These are phyloP conservation scores for Nannochloropsis granulata DNA, from an alignment of 108 stramenopile species.

Conservation along the genomic window DNA sequence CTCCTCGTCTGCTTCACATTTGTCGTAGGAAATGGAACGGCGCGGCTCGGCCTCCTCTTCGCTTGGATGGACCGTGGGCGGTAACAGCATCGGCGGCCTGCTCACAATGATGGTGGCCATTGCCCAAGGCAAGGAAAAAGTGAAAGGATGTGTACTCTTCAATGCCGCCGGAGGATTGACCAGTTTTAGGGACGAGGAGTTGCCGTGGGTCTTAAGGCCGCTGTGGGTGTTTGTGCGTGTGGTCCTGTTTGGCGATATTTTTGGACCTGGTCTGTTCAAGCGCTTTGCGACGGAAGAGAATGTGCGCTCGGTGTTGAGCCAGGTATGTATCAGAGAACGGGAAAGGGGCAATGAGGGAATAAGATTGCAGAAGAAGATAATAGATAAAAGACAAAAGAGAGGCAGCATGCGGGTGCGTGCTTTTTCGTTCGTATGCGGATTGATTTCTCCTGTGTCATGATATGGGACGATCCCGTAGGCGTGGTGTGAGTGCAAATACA, in stretches of 20 bases:
- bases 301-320: slow-evolving; percentile 5
- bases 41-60: not conserved
- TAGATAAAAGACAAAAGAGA: no score
- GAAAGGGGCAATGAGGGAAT: no score
- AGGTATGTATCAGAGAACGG: not conserved
- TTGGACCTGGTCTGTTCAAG: slow-evolving; percentile 12
- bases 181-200: slow-evolving; percentile 14
- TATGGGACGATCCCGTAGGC: no score
- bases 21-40: slow-evolving; percentile 13
- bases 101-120: slow-evolving; percentile 16
- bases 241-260: slow-evolving; percentile 20
- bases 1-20: not conserved
- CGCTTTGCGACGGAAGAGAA: slow-evolving; percentile 18
- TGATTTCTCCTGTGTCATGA: no score
- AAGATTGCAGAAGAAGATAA: no score
- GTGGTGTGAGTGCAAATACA: no score
- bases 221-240: slow-evolving; percentile 2
- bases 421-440: no score
- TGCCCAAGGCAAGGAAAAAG: not conserved
- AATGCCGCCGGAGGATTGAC: slow-evolving; percentile 26
- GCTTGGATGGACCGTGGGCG: slow-evolving; percentile 44
- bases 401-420: no score
- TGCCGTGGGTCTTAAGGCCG: slow-evolving; percentile 18
- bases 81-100: slow-evolving; percentile 50
- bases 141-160: slow-evolving; percentile 16